A percentile compares a stretch with the other conserved stretches of the same genome.
phyloP scores from a whole-genome alignment of 2,329 filamentous ascomycete genomes.

The Claviceps maximensis region DNA sequence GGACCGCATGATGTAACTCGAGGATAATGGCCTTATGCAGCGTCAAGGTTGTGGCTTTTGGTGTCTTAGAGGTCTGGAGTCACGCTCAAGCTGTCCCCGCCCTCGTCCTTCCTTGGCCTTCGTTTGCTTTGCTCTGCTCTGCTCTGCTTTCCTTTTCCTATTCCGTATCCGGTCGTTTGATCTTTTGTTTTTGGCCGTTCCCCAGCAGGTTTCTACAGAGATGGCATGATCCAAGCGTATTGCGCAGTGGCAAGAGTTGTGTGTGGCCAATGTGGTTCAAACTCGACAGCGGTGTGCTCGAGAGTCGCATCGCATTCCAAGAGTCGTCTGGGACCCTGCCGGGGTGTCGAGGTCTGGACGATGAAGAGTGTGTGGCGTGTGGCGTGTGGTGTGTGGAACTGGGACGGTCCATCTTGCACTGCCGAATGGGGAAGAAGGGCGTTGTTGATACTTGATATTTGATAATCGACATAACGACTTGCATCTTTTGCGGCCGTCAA shows the following conservation, averaged over 20 bases:
- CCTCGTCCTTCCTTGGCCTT: not conserved
- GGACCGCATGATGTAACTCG: conserved; percentile 17
- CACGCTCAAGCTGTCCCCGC: conserved; percentile 20
- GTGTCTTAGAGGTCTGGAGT: conserved; percentile 23
- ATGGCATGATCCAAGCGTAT: not conserved
- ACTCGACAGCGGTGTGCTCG: not conserved
- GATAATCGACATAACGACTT: not conserved
- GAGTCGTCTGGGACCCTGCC: not conserved
- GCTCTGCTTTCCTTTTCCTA: not conserved
- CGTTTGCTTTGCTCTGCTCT: not conserved
- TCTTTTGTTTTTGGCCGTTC: too few relatives aligned
- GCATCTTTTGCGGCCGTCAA: not conserved
- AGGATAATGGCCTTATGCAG: conserved; percentile 13
- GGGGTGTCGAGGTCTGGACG: not conserved
- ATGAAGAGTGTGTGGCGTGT: not conserved
- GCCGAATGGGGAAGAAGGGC: not conserved
- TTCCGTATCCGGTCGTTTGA: not conserved
- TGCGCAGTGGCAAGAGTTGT: not conserved
- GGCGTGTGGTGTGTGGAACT: not conserved
- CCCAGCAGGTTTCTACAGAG: not conserved
- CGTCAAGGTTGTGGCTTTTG: conserved; percentile 15
- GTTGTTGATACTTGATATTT: not conserved
- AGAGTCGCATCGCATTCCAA: not conserved
- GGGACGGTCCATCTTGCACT: not conserved
- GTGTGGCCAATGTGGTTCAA: not conserved